These are phyloP conservation scores for Rubia yunnanensis DNA, from an alignment of 257 asterid species.

Conservation along the genomic window DNA sequence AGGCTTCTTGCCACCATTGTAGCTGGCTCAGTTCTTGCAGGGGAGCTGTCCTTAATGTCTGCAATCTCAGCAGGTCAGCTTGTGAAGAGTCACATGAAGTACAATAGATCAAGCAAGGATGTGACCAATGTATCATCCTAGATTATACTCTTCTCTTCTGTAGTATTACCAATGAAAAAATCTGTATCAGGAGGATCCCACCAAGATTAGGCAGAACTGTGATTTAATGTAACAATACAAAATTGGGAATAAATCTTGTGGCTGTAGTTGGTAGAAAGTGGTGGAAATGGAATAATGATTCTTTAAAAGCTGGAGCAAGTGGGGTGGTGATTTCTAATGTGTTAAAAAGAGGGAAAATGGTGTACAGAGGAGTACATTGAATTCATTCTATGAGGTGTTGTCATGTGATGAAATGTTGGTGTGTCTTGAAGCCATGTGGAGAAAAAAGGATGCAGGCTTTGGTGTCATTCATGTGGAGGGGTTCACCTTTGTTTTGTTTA, in stretches of 20 bases:
- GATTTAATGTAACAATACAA: background rate
- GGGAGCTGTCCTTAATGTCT: conserved; percentile 43
- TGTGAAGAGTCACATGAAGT: conserved; percentile 44
- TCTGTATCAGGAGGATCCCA: background rate
- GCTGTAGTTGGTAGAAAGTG: background rate
- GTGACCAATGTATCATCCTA: conserved; percentile 20
- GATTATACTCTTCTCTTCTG: too few relatives aligned
- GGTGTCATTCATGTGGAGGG: conserved; percentile 17
- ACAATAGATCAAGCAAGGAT: conserved; percentile 39
- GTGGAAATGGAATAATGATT: background rate
- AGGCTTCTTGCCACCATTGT: conserved; percentile 42
- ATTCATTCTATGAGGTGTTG: conserved; percentile 1
- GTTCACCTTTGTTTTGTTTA: background rate
- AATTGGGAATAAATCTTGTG: background rate
- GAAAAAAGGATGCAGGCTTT: background rate
- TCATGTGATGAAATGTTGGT: conserved; percentile 13
- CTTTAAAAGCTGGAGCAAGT: background rate
- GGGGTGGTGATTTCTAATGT: background rate
- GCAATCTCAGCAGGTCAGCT: conserved; percentile 52
- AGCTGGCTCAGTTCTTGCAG: conserved; percentile 48
- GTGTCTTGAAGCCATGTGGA: conserved; percentile 7
- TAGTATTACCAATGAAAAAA: too few relatives aligned
- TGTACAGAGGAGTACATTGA: background rate
- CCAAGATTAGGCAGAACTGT: background rate
- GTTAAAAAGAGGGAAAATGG: background rate